Conservation (phyloP, 257 asterid genomes). For the Petunia axillaris region DNA sequence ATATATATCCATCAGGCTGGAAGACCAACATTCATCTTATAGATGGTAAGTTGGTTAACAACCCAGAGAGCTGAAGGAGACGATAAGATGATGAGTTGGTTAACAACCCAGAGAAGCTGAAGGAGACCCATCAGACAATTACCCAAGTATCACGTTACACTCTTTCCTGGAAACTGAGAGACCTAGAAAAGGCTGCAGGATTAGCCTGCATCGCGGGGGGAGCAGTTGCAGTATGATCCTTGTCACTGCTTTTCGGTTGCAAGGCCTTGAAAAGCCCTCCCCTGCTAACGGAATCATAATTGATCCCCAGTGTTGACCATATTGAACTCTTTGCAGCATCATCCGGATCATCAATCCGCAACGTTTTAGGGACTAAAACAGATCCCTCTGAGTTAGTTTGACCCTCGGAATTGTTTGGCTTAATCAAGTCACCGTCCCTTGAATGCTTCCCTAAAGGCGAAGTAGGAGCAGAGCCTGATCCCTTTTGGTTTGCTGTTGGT, state of each 20-base stretch:
- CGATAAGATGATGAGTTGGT: slow-evolving; percentile 12
- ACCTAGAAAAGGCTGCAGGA: slow-evolving; percentile 84
- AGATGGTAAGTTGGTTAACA: slow-evolving; percentile 19
- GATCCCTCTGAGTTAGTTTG: slow-evolving; percentile 40
- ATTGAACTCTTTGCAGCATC: slow-evolving; percentile 90
- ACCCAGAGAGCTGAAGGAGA: neutral
- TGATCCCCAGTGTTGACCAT: slow-evolving; percentile 84
- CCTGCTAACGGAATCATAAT: slow-evolving; percentile 47
- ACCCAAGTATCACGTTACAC: slow-evolving; percentile 28
- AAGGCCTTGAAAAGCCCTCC: slow-evolving; percentile 67
- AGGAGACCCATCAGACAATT: neutral
- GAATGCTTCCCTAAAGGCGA: slow-evolving; percentile 78
- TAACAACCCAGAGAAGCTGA: neutral
- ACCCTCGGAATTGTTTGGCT: slow-evolving; percentile 35
- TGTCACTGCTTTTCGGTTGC: slow-evolving; percentile 52
- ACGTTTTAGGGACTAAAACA: slow-evolving; percentile 66
- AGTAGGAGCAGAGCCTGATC: slow-evolving; percentile 33
- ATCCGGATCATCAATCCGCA: slow-evolving; percentile 82
- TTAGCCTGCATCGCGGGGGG: slow-evolving; percentile 60
- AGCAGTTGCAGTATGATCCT: slow-evolving; percentile 32
- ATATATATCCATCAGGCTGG: neutral
- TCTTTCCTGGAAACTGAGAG: slow-evolving; percentile 65
- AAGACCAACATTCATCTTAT: neutral
- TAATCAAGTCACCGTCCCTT: slow-evolving; percentile 59
- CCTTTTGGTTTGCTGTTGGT: slow-evolving; percentile 39